These are phyloP conservation scores for Verticillium nubilum DNA, from an alignment of 2,329 filamentous ascomycete species.

Conservation along the genomic window DNA sequence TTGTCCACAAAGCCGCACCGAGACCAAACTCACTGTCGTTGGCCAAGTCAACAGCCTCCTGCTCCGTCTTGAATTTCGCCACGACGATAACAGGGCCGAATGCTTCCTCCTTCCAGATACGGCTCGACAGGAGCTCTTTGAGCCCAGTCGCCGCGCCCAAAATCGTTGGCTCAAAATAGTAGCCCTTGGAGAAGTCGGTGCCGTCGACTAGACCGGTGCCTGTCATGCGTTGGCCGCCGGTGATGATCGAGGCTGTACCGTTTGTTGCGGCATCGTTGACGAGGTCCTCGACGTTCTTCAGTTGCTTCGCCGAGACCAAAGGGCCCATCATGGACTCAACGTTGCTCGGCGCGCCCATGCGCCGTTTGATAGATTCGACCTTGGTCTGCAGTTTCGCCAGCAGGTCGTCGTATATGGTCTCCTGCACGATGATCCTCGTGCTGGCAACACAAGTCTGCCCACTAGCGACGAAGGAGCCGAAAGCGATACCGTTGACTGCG, in stretches of 20 bases:
- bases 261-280: slow-evolving; percentile 56
- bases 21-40: slow-evolving; percentile 74
- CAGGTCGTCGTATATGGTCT: slow-evolving; percentile 59
- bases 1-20: slow-evolving; percentile 72
- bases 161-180: slow-evolving; percentile 79
- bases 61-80: slow-evolving; percentile 68
- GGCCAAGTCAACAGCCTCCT: slow-evolving; percentile 62
- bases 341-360: slow-evolving; percentile 54
- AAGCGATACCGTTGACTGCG: slow-evolving; percentile 64
- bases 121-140: slow-evolving; percentile 61
- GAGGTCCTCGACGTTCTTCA: slow-evolving; percentile 63
- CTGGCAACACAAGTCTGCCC: slow-evolving; percentile 62
- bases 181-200: slow-evolving; percentile 49
- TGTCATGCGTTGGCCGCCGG: slow-evolving; percentile 42
- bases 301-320: slow-evolving; percentile 56
- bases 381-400: slow-evolving; percentile 59
- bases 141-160: slow-evolving; percentile 42
- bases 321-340: slow-evolving; percentile 58
- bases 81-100: slow-evolving; percentile 78
- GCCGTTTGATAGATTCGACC: slow-evolving; percentile 45
- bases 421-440: slow-evolving; percentile 70
- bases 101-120: slow-evolving; percentile 74
- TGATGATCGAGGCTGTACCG: slow-evolving; percentile 27
- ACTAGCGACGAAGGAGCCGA: slow-evolving; percentile 49
- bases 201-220: slow-evolving; percentile 43